These are phyloP conservation scores for Clitoria ternatea DNA, from an alignment of 306 rosid genomes.

Conservation along the genomic window DNA sequence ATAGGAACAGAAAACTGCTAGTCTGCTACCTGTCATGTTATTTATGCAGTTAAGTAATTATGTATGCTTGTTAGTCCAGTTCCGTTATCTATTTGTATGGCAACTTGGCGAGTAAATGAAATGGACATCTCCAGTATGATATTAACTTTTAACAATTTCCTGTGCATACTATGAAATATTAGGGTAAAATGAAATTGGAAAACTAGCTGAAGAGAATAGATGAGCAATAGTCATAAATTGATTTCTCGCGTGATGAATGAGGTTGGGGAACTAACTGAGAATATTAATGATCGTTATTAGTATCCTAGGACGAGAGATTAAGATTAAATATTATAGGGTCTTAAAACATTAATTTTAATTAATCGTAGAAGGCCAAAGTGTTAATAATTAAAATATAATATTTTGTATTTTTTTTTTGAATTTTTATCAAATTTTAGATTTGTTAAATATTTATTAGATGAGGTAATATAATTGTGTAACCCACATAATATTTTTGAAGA, in stretches of 20 bases:
- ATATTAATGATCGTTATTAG: not conserved
- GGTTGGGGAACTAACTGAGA: not conserved
- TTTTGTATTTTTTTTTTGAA: too few species aligned
- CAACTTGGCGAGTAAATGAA: slow-evolving; percentile 5
- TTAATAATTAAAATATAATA: too few species aligned
- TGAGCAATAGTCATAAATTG: not conserved
- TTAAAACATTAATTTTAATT: too few species aligned
- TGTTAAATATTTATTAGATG: too few species aligned
- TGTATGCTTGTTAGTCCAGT: slow-evolving; percentile 6
- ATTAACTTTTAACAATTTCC: not conserved
- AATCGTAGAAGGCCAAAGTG: too few species aligned
- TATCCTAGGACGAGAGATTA: not conserved
- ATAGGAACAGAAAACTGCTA: slow-evolving; percentile 17
- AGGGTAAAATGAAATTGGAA: not conserved
- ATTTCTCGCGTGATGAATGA: not conserved
- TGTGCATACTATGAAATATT: not conserved
- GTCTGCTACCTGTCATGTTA: not conserved
- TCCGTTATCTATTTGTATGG: not conserved
- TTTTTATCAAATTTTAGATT: too few species aligned
- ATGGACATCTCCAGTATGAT: not conserved
- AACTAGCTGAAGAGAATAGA: not conserved
- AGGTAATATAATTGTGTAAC: too few species aligned
- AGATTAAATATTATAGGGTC: too few species aligned
- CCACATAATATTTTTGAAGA: too few species aligned
- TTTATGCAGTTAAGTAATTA: not conserved